Conservation (phyloP, 805 yeast genomes). For the Cyberlindnera euphorbiiphila region DNA sequence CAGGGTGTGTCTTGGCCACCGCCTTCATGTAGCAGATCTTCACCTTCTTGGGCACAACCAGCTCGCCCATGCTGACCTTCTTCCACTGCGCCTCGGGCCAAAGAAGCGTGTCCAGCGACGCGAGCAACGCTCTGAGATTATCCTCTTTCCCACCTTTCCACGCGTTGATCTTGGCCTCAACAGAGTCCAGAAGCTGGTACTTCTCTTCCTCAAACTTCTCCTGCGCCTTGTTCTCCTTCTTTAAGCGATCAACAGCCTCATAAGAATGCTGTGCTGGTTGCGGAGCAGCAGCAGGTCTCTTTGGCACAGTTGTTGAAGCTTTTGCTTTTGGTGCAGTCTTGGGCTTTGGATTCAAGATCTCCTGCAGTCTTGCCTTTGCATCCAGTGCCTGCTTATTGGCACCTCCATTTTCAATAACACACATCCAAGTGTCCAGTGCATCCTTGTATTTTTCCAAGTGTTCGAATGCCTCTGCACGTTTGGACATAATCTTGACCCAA, state of each 20-base stretch:
- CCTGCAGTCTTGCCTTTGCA: slow-evolving; percentile 75
- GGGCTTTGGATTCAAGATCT: slow-evolving; percentile 54
- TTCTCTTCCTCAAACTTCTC: slow-evolving; percentile 53
- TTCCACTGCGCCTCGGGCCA: slow-evolving; percentile 69
- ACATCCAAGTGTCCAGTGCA: slow-evolving; percentile 58
- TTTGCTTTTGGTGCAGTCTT: slow-evolving; percentile 23
- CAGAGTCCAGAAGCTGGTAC: slow-evolving; percentile 58
- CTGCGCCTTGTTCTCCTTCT: slow-evolving; percentile 42
- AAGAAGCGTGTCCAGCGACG: slow-evolving; percentile 62
- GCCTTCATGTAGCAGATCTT: slow-evolving; percentile 86
- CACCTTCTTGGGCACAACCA: slow-evolving; percentile 86
- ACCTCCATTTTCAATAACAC: slow-evolving; percentile 64
- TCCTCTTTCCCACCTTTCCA: slow-evolving; percentile 81
- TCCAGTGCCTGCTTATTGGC: slow-evolving; percentile 64
- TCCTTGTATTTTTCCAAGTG: slow-evolving; percentile 64
- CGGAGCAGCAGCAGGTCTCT: slow-evolving; percentile 14
- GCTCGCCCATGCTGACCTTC: slow-evolving; percentile 61
- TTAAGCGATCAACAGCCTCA: slow-evolving; percentile 51
- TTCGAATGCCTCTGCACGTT: slow-evolving; percentile 83
- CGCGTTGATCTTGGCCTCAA: slow-evolving; percentile 45
- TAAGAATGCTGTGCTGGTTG: slow-evolving; percentile 11
- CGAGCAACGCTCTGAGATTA: slow-evolving; percentile 72
- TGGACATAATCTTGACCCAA: slow-evolving; percentile 65
- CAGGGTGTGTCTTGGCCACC: slow-evolving; percentile 85
- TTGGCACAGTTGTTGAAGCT: slow-evolving; percentile 2